Evolutionary conservation across 2,329 filamentous ascomycete genomes (phyloP).

Genomic region (Colletotrichum sp.): DNA sequence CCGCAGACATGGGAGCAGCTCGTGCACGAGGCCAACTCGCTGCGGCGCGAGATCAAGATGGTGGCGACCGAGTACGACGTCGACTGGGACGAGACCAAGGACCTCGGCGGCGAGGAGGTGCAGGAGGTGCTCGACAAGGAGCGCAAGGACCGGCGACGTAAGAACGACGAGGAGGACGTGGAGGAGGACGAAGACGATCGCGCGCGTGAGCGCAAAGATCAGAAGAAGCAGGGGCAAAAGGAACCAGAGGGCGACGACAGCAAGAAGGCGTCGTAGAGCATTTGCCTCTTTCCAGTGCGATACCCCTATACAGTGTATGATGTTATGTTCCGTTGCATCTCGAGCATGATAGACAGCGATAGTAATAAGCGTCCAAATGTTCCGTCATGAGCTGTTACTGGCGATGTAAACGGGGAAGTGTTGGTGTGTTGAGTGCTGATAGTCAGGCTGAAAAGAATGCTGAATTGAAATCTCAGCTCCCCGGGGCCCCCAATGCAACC

Average conservation of each 20-base stretch:
- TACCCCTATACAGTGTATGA: background rate
- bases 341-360: background rate
- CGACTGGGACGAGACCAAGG: constrained; percentile 81
- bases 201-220: constrained; percentile 35
- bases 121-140: constrained; percentile 62
- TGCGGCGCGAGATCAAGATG: constrained; percentile 79
- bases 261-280: background rate
- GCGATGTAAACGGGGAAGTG: too few species aligned
- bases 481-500: background rate
- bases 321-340: background rate
- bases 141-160: constrained; percentile 42
- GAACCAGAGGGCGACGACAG: constrained; percentile 17
- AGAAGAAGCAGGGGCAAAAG: constrained; percentile 29
- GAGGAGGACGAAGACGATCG: constrained; percentile 40
- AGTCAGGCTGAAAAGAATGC: background rate
- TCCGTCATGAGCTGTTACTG: background rate
- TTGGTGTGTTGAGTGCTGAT: background rate
- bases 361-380: background rate
- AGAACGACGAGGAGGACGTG: constrained; percentile 41
- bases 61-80: constrained; percentile 89
- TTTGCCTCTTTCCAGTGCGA: background rate
- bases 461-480: background rate
- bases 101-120: constrained; percentile 73
- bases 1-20: constrained; percentile 77
- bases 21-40: constrained; percentile 78